These are phyloP conservation scores for Colletotrichum shisoi DNA, from an alignment of 2,329 filamentous ascomycete species.

Conservation along the genomic window DNA sequence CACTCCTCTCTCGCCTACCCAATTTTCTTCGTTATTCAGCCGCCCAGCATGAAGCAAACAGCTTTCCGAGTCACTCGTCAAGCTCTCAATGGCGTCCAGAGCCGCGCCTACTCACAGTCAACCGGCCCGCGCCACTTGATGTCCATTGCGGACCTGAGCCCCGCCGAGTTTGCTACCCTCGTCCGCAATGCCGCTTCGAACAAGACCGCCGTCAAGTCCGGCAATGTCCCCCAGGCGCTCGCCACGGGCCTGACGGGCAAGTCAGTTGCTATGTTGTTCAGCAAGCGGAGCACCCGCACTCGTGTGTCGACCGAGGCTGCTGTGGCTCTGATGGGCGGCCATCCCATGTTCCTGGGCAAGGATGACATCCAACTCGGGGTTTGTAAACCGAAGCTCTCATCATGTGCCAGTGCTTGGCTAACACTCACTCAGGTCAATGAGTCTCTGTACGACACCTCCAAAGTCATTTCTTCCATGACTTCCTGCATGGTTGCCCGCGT, in stretches of 20 bases:
- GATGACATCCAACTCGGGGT: slow-evolving; percentile 96
- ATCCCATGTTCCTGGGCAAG: slow-evolving; percentile 95
- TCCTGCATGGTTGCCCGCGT: slow-evolving; percentile 84
- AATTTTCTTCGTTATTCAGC: slow-evolving; percentile 10
- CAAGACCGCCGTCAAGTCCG: slow-evolving; percentile 80
- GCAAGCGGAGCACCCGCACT: slow-evolving; percentile 92
- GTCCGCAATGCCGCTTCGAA: slow-evolving; percentile 81
- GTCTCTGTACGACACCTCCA: slow-evolving; percentile 88
- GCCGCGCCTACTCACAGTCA: slow-evolving; percentile 54
- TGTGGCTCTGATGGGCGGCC: slow-evolving; percentile 84
- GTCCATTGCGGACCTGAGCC: slow-evolving; percentile 85
- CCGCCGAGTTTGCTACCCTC: slow-evolving; percentile 79
- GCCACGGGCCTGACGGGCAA: slow-evolving; percentile 72
- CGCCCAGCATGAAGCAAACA: slow-evolving; percentile 48
- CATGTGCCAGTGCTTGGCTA: not conserved
- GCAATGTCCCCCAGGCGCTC: slow-evolving; percentile 66
- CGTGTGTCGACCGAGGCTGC: slow-evolving; percentile 93
- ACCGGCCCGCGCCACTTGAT: slow-evolving; percentile 79
- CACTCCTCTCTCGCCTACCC: not conserved
- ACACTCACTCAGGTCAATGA: slow-evolving; percentile 75
- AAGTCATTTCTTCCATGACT: slow-evolving; percentile 93
- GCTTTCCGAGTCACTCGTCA: slow-evolving; percentile 48
- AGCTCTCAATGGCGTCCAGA: slow-evolving; percentile 50
- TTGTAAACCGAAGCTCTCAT: slow-evolving; percentile 45
- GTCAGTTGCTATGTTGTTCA: slow-evolving; percentile 95